A percentile compares a stretch with the other conserved stretches of the same genome.
Conservation (phyloP, 208 protist genomes). For the Leishmania braziliensis region DNA sequence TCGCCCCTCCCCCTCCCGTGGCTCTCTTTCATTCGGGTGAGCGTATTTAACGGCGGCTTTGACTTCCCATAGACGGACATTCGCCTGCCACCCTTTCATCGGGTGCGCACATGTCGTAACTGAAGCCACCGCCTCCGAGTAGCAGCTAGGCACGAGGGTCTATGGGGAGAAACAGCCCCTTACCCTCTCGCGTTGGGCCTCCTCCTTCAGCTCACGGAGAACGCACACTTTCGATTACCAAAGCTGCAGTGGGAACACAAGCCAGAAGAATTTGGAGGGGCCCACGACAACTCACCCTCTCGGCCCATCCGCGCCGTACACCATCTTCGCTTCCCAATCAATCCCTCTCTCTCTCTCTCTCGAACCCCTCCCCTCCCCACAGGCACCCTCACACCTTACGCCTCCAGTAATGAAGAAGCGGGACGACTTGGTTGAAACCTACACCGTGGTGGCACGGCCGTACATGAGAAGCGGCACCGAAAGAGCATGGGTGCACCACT, state of each 20-base stretch:
- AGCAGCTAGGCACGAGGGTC: too few species aligned
- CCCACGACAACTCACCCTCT: background rate
- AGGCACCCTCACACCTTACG: background rate
- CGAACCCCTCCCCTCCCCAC: background rate
- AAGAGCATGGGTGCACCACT: constrained; percentile 46
- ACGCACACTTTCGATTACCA: background rate
- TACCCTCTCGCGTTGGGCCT: background rate
- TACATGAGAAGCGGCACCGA: constrained; percentile 29
- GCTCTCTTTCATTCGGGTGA: background rate
- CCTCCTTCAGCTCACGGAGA: background rate
- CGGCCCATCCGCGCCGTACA: background rate
- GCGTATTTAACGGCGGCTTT: background rate
- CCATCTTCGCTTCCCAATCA: background rate
- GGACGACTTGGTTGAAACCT: background rate
- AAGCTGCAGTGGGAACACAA: background rate
- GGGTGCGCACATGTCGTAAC: background rate
- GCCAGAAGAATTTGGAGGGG: background rate
- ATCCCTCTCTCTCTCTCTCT: background rate
- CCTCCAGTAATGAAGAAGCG: constrained; percentile 3
- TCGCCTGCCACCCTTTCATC: background rate
- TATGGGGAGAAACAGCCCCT: background rate
- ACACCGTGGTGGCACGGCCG: background rate
- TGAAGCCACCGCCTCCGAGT: background rate
- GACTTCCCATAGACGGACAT: background rate
- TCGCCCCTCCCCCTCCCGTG: background rate